Base-by-base conservation (phyloP, 2,329 filamentous ascomycete species). In the Phyllosticta ampelicida region DNA sequence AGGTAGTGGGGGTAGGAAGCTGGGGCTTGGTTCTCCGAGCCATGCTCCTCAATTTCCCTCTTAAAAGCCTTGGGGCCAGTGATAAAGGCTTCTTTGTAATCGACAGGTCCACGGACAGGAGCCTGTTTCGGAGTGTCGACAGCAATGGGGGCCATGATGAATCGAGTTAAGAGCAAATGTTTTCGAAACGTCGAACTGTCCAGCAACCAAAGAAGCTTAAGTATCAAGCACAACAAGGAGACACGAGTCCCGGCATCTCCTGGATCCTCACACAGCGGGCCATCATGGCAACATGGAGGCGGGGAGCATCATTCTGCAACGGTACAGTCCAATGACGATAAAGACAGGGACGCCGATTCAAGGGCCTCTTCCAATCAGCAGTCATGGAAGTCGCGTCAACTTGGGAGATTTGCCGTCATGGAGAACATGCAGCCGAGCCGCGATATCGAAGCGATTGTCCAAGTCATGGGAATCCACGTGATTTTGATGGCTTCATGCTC, bases 1-100 rank as follows among this genome's bases (percentile, higher is more conserved):
- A 90, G 79, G 68, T 91, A 91, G 66, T 89, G 77, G 3, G 84
- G 84, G 63, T 88, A 90, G 67, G 83, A 78, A 5, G 80, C 79
- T 9, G 80, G 77, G 16, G 78, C 73, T 63, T 81, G 75, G 61
- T 76, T 79, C 2, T 68, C 75, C 10, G 76, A 78, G 3, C 81
- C 81, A 54, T 81, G 73, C 44, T 80, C 63, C 62, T 84, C 81
- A 4, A 72, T 68, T 0, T 81, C 78, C 61, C 77, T 76, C 53
- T 76, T 73, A 61, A 72, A 77, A 5, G 67, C 68, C 48, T 70
- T 71, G 1, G 74, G 73, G 10, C 72, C 72, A 61, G 71, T 70
- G 52, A 71, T 70, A 56, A 72, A 77, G 4, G 75, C 73, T 60
- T 77, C 75, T 61, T 77, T 74, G 63, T 72, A 73, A 29, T 70